These are phyloP conservation scores for Russula compacta DNA, from an alignment of 768 basidiomycete species.

Conservation along the genomic window DNA sequence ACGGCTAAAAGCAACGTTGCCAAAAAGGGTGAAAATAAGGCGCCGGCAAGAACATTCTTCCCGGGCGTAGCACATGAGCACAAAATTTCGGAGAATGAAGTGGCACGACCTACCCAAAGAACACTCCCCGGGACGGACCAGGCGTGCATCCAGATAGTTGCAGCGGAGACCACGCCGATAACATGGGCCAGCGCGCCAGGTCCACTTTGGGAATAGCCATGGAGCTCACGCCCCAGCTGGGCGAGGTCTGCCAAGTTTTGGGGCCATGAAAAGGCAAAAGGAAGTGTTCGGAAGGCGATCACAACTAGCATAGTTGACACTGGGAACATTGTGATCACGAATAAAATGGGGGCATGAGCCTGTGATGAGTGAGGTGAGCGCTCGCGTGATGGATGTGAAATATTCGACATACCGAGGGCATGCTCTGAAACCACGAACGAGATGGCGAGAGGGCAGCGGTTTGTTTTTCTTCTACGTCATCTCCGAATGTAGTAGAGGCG, in stretches of 20 bases:
- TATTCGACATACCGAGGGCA: slow-evolving; percentile 12
- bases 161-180: slow-evolving; percentile 69
- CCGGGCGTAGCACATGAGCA: not conserved
- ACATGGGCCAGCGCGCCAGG: slow-evolving; percentile 61
- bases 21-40: slow-evolving; percentile 71
- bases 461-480: slow-evolving; percentile 9
- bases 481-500: not conserved
- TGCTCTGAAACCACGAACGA: slow-evolving; percentile 14
- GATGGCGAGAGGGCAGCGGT: not conserved
- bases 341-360: slow-evolving; percentile 57
- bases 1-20: slow-evolving; percentile 76
- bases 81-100: not conserved
- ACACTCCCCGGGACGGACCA: slow-evolving; percentile 96
- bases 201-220: slow-evolving; percentile 70
- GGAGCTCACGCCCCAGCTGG: slow-evolving; percentile 64
- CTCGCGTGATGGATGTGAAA: slow-evolving; percentile 14
- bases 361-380: slow-evolving; percentile 20
- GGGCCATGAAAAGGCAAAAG: slow-evolving; percentile 71
- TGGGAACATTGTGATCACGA: slow-evolving; percentile 57
- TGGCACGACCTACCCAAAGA: slow-evolving; percentile 55
- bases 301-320: slow-evolving; percentile 53
- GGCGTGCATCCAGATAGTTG: slow-evolving; percentile 91
- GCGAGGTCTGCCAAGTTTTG: slow-evolving; percentile 67
- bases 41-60: slow-evolving; percentile 85
- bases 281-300: slow-evolving; percentile 42